Base-by-base conservation (phyloP, 2,329 filamentous ascomycete genomes). In the Fusarium cicatricum region DNA sequence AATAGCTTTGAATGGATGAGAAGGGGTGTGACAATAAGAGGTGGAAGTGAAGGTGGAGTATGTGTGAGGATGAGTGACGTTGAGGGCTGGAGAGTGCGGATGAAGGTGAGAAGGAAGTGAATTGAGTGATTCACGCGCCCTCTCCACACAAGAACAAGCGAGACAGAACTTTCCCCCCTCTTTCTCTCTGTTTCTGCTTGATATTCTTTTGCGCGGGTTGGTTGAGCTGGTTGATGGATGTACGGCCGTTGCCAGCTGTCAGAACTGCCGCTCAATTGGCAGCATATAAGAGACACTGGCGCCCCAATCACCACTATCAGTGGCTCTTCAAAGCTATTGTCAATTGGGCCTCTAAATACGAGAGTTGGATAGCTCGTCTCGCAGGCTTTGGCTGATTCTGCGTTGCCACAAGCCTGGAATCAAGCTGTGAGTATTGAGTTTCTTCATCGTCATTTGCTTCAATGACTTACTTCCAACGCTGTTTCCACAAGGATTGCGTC, bases 201-300 rank as follows among this genome's bases (percentile, higher is more conserved):
- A n/a, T 26, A 16, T 44, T 32, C 29, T 19, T 23, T 32, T 46
- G 10, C 15, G 40, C 15, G 46, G 16, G 23, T 12, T 31, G 14
- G 15, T 10, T 28, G n/a, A n/a, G n/a, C n/a, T n/a, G n/a, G n/a
- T n/a, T n/a, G n/a, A 28, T 5, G 29, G 29, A 37, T 16, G 14
- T 16, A 34, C 55, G 15, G 60, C 55, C 28, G 46, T 49, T 46
- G 55, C 33, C 60, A 63, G 52, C 51, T 62, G 60, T 46, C 51
- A 34, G 46, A 52, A 47, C 46, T 62, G 51, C 28, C 45, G 34
- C 21, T 42, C 26, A 42, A 40, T 33, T 40, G 28, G 15, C 10
- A 47, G 32, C 15, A 38, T n/a, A n/a, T n/a, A n/a, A n/a, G n/a
- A n/a, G n/a, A n/a, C n/a, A 47, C 11, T 21, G n/a, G 17, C 15